Evolutionary conservation across 805 yeast genomes (phyloP), one percentile per base, ranked within the genome.

Genomic region (Candida qinlingensis): DNA sequence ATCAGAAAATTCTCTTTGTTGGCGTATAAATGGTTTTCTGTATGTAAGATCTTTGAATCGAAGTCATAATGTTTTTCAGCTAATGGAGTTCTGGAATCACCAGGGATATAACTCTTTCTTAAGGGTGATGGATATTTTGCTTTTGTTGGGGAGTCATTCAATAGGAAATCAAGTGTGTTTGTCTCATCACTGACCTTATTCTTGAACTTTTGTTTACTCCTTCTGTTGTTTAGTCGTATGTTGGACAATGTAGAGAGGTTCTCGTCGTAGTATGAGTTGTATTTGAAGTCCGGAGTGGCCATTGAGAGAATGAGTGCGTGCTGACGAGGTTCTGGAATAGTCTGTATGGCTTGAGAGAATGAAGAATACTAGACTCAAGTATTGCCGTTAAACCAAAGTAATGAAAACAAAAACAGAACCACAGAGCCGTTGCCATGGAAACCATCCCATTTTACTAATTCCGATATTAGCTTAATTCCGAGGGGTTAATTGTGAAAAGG

Each of bases 191-290:
- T 27, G 6, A 45, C 41, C 19, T 42, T 52, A 13, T 39, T 31
- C 10, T 42, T 39, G 2, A 58, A 38, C 28, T 52, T 46, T 39
- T 52, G 56, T 44, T 52, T 52, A 13, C 58, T 49, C 25, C 51
- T 39, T 10, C 54, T 45, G 51, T 56, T 58, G 41, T 49, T 41
- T 13, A 58, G 46, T 6, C 62, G 48, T 6, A 58, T 41, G 27
- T 50, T 54, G 5, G 61, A 54, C 26, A 59, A 46, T 3, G 56
- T 56, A 1, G 62, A 59, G 26, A 59, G 44, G 25, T 57, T 59
- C 4, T 52, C 45, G 31, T 58, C 58, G 29, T 46, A 41, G 34
- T 42, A 30, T 27, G 31, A 31, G 34, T 11, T 31, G 11, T 8
- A 8, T 31, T 8, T 31, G 34, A 31, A 11, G 8, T 8, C 8